Evolutionary conservation across 768 basidiomycete genomes (phyloP).

Genomic region (Coprinopsis sp.): DNA sequence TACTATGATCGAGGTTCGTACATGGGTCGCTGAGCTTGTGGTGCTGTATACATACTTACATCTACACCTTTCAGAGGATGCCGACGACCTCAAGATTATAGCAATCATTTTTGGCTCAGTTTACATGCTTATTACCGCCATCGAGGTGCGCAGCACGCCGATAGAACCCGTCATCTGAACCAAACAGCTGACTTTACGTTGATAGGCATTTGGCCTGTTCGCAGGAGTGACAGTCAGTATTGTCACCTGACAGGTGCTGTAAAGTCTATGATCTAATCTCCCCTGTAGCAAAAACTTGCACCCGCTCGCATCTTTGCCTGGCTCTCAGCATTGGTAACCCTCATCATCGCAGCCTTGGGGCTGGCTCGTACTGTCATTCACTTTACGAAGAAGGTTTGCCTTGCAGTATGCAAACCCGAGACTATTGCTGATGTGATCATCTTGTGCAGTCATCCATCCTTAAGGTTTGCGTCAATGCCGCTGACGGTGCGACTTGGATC

Average conservation of each 20-base stretch:
- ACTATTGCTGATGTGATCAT: not conserved
- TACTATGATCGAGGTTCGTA: slow-evolving; percentile 46
- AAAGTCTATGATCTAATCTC: not conserved
- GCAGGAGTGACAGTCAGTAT: slow-evolving; percentile 47
- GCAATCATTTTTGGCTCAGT: slow-evolving; percentile 57
- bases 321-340: slow-evolving; percentile 39
- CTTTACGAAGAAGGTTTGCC: slow-evolving; percentile 61
- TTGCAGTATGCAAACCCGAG: no score
- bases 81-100: slow-evolving; percentile 44
- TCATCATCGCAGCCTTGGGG: slow-evolving; percentile 48
- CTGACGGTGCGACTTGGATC: slow-evolving; percentile 29
- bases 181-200: not conserved
- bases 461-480: slow-evolving; percentile 43
- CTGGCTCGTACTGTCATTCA: slow-evolving; percentile 58
- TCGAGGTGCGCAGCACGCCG: slow-evolving; percentile 34
- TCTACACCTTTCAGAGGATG: slow-evolving; percentile 25
- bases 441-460: slow-evolving; percentile 51
- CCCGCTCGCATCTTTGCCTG: slow-evolving; percentile 56
- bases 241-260: not conserved
- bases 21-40: not conserved
- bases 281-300: slow-evolving; percentile 46
- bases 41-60: not conserved
- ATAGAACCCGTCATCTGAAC: not conserved
- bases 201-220: slow-evolving; percentile 46
- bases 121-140: slow-evolving; percentile 44